Percentiles rank a stretch among this genome's conserved stretches.
Conservation (phyloP, 257 asterid species). For the Marsdenia floribunda region DNA sequence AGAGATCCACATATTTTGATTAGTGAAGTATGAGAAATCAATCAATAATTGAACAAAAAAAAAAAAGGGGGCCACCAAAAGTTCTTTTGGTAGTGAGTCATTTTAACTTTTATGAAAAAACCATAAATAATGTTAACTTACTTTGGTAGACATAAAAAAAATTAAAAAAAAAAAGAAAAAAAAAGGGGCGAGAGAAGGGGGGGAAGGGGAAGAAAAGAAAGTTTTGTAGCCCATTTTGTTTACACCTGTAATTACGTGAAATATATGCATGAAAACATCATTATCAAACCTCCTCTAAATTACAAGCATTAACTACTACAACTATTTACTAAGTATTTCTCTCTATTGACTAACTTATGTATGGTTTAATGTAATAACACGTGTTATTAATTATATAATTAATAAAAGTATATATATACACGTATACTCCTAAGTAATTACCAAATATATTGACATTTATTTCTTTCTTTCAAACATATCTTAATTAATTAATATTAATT, state of each 20-base stretch:
- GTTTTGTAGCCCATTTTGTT: neutral
- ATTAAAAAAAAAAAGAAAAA: neutral
- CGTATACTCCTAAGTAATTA: neutral
- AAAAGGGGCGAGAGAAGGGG: no score
- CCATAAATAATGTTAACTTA: neutral
- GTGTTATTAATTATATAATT: neutral
- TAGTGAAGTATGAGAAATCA: neutral
- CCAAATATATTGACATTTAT: neutral
- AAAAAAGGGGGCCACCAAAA: neutral
- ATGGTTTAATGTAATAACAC: neutral
- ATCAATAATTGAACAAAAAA: neutral
- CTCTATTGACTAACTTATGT: neutral
- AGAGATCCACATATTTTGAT: neutral
- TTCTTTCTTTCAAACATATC: neutral
- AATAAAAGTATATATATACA: neutral
- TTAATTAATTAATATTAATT: neutral
- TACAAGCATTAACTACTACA: neutral
- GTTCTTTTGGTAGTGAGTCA: neutral
- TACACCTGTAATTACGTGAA: neutral
- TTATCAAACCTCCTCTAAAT: neutral
- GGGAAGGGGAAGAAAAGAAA: no score
- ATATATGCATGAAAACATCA: neutral
- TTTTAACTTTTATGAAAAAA: neutral
- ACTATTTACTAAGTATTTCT: neutral
- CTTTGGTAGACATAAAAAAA: neutral